Conservation (phyloP, 2,329 filamentous ascomycete species). For the Aspergillus ibericus region DNA sequence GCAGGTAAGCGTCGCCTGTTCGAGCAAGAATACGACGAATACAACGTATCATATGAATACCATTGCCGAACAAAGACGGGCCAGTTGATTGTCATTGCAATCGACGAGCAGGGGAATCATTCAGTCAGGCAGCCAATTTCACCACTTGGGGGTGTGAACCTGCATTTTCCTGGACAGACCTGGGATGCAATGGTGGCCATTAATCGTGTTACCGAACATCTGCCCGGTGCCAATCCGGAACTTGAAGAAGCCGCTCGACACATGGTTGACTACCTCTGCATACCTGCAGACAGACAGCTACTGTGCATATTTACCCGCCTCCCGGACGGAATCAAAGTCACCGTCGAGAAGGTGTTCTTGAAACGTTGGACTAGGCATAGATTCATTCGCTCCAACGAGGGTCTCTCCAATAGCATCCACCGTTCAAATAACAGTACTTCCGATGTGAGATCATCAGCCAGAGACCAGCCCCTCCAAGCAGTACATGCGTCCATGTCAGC, state of each 20-base stretch:
- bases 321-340: constrained; percentile 24
- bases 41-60: constrained; percentile 39
- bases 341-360: constrained; percentile 36
- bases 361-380: constrained; percentile 36
- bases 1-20: constrained; percentile 27
- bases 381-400: constrained; percentile 17
- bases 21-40: constrained; percentile 23
- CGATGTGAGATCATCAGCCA: not conserved
- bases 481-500: not conserved
- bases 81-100: constrained; percentile 32
- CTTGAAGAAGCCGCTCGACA: constrained; percentile 30
- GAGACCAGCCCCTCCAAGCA: not conserved
- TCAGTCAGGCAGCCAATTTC: constrained; percentile 26
- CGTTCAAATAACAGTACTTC: not conserved
- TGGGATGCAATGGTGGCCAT: constrained; percentile 43
- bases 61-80: constrained; percentile 36
- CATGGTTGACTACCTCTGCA: constrained; percentile 37
- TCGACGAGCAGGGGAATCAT: constrained; percentile 35
- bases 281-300: constrained; percentile 28
- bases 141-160: constrained; percentile 35
- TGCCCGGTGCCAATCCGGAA: constrained; percentile 21
- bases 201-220: constrained; percentile 28
- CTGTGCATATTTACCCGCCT: constrained; percentile 30
- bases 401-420: not conserved
- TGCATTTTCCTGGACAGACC: constrained; percentile 40